Conservation (phyloP, 495 filamentous ascomycete species). For the Talaromyces trachyspermus region DNA sequence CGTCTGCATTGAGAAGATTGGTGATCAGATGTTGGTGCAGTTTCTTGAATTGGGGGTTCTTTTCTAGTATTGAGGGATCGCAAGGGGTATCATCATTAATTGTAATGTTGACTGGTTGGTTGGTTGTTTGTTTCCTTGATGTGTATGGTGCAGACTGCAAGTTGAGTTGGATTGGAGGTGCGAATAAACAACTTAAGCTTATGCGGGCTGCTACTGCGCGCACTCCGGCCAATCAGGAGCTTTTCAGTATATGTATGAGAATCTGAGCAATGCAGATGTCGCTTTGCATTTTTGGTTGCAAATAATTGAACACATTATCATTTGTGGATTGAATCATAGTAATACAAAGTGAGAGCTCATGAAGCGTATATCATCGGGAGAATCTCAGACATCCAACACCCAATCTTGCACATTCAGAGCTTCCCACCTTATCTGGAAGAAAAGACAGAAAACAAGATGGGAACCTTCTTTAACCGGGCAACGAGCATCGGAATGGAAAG, state of each 20-base stretch:
- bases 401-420: constrained; percentile 1
- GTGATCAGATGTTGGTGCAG: constrained; percentile 55
- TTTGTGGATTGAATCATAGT: neutral
- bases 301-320: no score
- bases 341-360: constrained; percentile 2
- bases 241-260: no score
- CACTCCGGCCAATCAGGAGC: no score
- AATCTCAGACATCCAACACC: neutral
- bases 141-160: no score
- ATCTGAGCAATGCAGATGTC: no score
- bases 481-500: neutral
- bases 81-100: constrained; percentile 65
- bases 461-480: neutral
- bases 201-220: no score
- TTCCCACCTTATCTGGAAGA: neutral
- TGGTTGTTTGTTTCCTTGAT: no score
- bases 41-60: constrained; percentile 57
- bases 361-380: neutral
- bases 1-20: constrained; percentile 52
- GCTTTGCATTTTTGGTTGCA: no score
- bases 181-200: no score
- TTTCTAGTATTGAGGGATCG: constrained; percentile 51
- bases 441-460: neutral
- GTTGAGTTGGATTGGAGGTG: no score
- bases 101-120: no score